A percentile compares a stretch with the other conserved stretches of the same genome.
Conservation (phyloP, 1,139 yeast genomes). For the Taphrina flavorubra region DNA sequence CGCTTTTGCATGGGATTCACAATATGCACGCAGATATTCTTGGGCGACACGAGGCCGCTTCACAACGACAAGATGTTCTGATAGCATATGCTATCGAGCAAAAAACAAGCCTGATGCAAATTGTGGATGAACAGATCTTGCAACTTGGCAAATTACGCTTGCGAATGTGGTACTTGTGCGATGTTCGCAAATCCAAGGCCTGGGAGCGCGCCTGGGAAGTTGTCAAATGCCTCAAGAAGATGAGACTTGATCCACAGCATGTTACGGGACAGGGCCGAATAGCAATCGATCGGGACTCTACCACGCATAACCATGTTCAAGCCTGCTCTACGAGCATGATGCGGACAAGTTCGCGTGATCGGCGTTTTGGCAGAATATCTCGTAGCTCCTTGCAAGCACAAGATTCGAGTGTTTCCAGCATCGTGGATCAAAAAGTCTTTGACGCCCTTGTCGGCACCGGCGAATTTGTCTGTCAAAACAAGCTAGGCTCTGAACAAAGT, state of each 20-base stretch:
- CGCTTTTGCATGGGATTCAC: constrained; percentile 13
- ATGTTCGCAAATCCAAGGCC: constrained; percentile 24
- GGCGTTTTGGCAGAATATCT: constrained; percentile 14
- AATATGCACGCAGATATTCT: constrained; percentile 16
- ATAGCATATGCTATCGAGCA: constrained; percentile 15
- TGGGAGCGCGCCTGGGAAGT: constrained; percentile 39
- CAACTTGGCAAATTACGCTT: constrained; percentile 22
- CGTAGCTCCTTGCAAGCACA: constrained; percentile 8
- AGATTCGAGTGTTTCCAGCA: background rate
- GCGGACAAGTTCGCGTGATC: constrained; percentile 13
- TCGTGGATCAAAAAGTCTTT: constrained; percentile 25
- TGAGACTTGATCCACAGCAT: background rate
- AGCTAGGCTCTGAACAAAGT: constrained; percentile 15
- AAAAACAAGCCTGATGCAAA: constrained; percentile 10
- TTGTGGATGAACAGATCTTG: constrained; percentile 27
- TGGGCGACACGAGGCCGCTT: background rate
- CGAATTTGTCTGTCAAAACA: constrained; percentile 22
- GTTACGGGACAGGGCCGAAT: background rate
- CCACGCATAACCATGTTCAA: background rate
- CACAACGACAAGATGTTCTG: background rate
- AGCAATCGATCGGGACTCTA: background rate
- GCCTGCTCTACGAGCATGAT: background rate
- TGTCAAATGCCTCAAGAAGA: constrained; percentile 22
- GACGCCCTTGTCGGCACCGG: constrained; percentile 16
- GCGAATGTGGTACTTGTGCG: constrained; percentile 38